phyloP scores from a whole-genome alignment of 208 protist species.

The Angomonas deanei region DNA sequence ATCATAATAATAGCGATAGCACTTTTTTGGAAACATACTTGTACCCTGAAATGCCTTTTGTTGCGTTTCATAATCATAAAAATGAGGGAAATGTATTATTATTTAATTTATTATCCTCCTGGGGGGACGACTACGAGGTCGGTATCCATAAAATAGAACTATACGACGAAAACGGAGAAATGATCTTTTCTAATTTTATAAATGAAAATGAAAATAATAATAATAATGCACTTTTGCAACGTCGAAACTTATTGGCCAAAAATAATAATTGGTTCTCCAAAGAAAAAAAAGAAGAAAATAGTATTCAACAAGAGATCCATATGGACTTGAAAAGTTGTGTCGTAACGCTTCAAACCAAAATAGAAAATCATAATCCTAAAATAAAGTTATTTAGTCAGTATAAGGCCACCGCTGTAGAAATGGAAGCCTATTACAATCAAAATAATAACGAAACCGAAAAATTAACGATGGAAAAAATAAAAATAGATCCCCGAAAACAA shows the following conservation, averaged over 20 bases:
- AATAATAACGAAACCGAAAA: not conserved
- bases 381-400: not conserved
- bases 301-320: too few relatives aligned
- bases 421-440: not conserved
- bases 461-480: slow-evolving; percentile 8
- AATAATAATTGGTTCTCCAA: too few relatives aligned
- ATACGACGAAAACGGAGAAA: slow-evolving; percentile 69
- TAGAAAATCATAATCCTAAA: too few relatives aligned
- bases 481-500: slow-evolving; percentile 23
- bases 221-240: too few relatives aligned
- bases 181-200: slow-evolving; percentile 26
- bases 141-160: slow-evolving; percentile 88
- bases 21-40: too few relatives aligned
- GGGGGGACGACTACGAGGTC: slow-evolving; percentile 88
- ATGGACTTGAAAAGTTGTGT: too few relatives aligned
- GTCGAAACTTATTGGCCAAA: too few relatives aligned
- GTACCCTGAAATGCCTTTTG: slow-evolving; percentile 5
- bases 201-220: too few relatives aligned
- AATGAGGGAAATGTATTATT: too few relatives aligned
- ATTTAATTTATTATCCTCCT: slow-evolving; percentile 63
- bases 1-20: too few relatives aligned
- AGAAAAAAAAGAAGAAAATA: too few relatives aligned
- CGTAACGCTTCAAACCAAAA: too few relatives aligned
- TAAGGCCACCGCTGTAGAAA: not conserved
- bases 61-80: slow-evolving; percentile 31